These are phyloP conservation scores for Suillus lakei DNA, from an alignment of 768 basidiomycete species.

Conservation along the genomic window DNA sequence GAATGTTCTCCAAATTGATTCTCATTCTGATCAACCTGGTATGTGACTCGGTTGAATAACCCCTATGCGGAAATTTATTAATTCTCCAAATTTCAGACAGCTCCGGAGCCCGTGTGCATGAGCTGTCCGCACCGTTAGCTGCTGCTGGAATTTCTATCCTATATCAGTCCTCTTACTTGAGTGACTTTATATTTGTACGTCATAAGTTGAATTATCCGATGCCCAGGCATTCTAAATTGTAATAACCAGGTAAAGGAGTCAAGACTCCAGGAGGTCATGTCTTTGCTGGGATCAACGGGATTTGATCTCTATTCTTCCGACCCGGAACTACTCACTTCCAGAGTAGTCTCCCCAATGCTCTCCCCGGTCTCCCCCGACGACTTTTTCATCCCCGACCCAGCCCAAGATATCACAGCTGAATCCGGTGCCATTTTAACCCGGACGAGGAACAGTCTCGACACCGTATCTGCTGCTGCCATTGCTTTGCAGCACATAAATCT, in stretches of 20 bases:
- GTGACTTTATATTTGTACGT: conserved; percentile 81
- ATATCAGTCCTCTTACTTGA: conserved; percentile 83
- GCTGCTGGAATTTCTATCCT: conserved; percentile 80
- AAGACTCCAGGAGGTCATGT: conserved; percentile 65
- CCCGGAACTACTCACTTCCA: conserved; percentile 38
- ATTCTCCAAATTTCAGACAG: conserved; percentile 47
- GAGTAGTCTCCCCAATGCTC: conserved; percentile 35
- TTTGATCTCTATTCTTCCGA: conserved; percentile 67
- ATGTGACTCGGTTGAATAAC: conserved; percentile 22
- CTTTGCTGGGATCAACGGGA: conserved; percentile 60
- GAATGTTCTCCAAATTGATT: conserved; percentile 83
- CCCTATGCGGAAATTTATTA: conserved; percentile 12
- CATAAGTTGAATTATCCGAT: neutral
- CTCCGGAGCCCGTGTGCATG: conserved; percentile 73
- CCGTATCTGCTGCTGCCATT: conserved; percentile 21
- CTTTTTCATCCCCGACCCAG: conserved; percentile 33
- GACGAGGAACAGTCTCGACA: conserved; percentile 45
- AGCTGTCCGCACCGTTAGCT: conserved; percentile 77
- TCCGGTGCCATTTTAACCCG: conserved; percentile 55
- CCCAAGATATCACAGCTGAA: conserved; percentile 35
- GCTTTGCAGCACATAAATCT: conserved; percentile 12
- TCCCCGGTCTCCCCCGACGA: conserved; percentile 37
- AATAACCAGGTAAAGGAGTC: conserved; percentile 64
- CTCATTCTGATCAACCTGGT: conserved; percentile 75
- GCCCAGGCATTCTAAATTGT: conserved; percentile 7